phyloP scores from a whole-genome alignment of 176 grass and related monocot species.

The Alloteropsis semialata region DNA sequence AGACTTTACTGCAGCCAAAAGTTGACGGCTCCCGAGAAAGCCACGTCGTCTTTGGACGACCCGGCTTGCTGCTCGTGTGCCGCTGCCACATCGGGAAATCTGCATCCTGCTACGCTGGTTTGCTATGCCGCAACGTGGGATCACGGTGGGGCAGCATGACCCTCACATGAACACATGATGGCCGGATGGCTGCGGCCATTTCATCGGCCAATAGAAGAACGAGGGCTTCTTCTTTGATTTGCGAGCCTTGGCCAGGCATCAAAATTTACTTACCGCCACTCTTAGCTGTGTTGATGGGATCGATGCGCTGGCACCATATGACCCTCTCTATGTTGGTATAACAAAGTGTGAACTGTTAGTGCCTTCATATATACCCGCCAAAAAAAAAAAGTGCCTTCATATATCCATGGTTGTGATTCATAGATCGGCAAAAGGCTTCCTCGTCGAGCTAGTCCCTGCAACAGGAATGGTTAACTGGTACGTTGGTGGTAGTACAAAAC shows the following conservation, averaged over 20 bases:
- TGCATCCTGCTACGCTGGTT: conserved; percentile 13
- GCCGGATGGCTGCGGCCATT: neutral
- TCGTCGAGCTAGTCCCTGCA: neutral
- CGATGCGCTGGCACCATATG: neutral
- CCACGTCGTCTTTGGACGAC: neutral
- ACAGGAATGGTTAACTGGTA: neutral
- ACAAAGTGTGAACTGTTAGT: neutral
- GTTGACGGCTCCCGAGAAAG: neutral
- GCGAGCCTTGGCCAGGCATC: neutral
- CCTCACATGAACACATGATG: conserved; percentile 16
- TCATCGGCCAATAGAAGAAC: neutral
- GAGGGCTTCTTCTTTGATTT: neutral
- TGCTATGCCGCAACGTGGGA: neutral
- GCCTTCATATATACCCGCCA: too few species aligned
- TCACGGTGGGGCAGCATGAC: neutral
- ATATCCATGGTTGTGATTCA: neutral
- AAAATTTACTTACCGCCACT: neutral
- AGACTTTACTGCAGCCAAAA: neutral
- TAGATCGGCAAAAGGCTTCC: neutral
- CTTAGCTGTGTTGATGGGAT: neutral
- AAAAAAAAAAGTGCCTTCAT: too few species aligned
- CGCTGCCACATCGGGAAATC: neutral
- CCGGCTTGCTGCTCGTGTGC: neutral
- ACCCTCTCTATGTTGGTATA: neutral
- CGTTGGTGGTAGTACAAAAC: neutral